phyloP scores from a whole-genome alignment of 1,139 yeast species.

The Protomyces pachydermus region DNA sequence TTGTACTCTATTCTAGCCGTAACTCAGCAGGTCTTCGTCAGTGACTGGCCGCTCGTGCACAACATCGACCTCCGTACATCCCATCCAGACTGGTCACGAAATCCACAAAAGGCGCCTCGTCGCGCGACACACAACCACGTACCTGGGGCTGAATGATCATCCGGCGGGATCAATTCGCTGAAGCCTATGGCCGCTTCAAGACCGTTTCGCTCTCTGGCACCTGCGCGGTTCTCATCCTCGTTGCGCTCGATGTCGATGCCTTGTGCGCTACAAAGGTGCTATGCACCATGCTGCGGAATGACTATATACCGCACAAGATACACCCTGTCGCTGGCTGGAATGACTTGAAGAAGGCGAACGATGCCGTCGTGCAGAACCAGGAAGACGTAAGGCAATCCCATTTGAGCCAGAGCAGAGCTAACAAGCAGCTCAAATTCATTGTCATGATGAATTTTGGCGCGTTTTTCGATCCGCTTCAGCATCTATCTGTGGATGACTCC shows the following conservation, averaged over 20 bases:
- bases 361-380: constrained; percentile 59
- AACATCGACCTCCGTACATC: too few relatives aligned
- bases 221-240: constrained; percentile 81
- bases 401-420: background rate
- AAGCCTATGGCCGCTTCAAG: constrained; percentile 37
- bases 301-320: constrained; percentile 78
- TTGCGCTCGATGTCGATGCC: constrained; percentile 86
- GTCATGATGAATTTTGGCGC: constrained; percentile 93
- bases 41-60: too few relatives aligned
- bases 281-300: constrained; percentile 61
- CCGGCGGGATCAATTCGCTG: constrained; percentile 36
- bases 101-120: too few relatives aligned
- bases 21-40: too few relatives aligned
- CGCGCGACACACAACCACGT: too few relatives aligned
- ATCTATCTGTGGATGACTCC: constrained; percentile 48
- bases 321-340: constrained; percentile 93
- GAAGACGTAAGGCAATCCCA: constrained; percentile 24
- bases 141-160: constrained; percentile 36
- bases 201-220: constrained; percentile 58
- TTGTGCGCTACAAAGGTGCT: constrained; percentile 81
- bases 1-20: too few relatives aligned
- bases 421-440: constrained; percentile 55
- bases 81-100: too few relatives aligned
- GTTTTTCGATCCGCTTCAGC: constrained; percentile 75
- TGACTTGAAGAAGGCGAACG: constrained; percentile 63